A percentile compares a stretch with the other conserved stretches of the same genome.
Evolutionary conservation across 2,329 filamentous ascomycete genomes (phyloP).

Genomic region (Claviceps paspali): DNA sequence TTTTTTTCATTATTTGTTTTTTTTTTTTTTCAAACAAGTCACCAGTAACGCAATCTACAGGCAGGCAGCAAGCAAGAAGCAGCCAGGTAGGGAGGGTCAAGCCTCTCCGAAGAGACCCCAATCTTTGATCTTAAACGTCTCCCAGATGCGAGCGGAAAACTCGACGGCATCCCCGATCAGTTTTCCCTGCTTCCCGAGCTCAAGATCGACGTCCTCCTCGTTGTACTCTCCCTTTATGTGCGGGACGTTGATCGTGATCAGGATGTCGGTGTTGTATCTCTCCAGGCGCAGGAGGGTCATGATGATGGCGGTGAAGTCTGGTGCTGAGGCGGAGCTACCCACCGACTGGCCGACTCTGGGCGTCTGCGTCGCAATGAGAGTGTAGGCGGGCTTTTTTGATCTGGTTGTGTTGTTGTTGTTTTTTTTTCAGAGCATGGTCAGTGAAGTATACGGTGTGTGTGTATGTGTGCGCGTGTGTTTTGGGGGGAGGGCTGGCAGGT

Average conservation of each 20-base stretch:
- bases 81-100: too few species aligned
- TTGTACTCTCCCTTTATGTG: constrained; percentile 62
- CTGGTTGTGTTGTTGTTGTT: constrained; percentile 16
- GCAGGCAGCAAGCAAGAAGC: too few species aligned
- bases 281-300: constrained; percentile 65
- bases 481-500: not conserved
- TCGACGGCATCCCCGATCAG: constrained; percentile 55
- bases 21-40: too few species aligned
- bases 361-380: constrained; percentile 52
- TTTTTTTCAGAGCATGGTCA: constrained; percentile 17
- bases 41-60: too few species aligned
- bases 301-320: constrained; percentile 59
- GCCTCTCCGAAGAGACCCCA: constrained; percentile 58
- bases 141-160: constrained; percentile 52
- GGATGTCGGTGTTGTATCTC: constrained; percentile 60
- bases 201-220: constrained; percentile 54
- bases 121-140: constrained; percentile 63
- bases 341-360: constrained; percentile 20
- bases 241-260: constrained; percentile 80
- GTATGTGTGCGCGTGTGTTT: too few species aligned
- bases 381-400: constrained; percentile 43
- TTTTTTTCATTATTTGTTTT: too few species aligned
- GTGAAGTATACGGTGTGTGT: too few species aligned
- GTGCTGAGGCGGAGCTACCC: constrained; percentile 24
- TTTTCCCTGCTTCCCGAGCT: constrained; percentile 48